Percentiles rank a stretch among this genome's conserved stretches.
Evolutionary conservation across 495 filamentous ascomycete species (phyloP).

Genomic region (Penicillium parvum): DNA sequence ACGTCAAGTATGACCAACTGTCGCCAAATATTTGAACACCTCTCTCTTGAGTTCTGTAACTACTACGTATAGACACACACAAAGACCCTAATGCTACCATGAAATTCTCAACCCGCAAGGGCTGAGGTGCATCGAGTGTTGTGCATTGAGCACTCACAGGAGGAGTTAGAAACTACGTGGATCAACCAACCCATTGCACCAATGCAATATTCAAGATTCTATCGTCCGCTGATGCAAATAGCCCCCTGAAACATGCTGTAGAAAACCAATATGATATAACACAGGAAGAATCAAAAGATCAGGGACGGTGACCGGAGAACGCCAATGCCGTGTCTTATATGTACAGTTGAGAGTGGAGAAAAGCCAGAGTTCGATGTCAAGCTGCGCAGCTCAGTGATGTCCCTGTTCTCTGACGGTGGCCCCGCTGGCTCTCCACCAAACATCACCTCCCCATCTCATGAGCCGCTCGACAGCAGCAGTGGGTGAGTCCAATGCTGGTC

Average conservation of each 20-base stretch:
- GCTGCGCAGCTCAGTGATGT: slow-evolving; percentile 7
- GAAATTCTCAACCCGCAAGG: no score
- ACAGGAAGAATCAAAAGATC: slow-evolving; percentile 11
- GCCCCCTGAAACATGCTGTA: not conserved
- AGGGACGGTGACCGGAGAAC: slow-evolving; percentile 15
- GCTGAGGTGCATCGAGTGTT: no score
- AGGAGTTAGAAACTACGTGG: no score
- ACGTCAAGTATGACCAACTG: slow-evolving; percentile 78
- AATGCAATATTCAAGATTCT: slow-evolving; percentile 3
- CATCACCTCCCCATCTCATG: slow-evolving; percentile 85
- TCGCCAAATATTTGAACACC: slow-evolving; percentile 68
- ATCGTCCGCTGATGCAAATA: slow-evolving; percentile 1
- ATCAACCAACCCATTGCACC: not conserved
- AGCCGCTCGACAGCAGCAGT: slow-evolving; percentile 76
- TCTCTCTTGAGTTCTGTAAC: slow-evolving; percentile 5
- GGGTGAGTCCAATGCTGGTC: slow-evolving; percentile 83
- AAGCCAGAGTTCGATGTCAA: slow-evolving; percentile 1
- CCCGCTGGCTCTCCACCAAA: slow-evolving; percentile 88
- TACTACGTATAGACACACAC: no score
- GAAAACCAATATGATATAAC: slow-evolving; percentile 10
- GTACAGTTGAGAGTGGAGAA: slow-evolving; percentile 31
- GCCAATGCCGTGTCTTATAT: slow-evolving; percentile 27
- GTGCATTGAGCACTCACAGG: no score
- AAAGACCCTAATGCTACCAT: not conserved
- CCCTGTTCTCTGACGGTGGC: slow-evolving; percentile 47